Conservation (phyloP, 768 basidiomycete species). For the Leucocoprinus sp. region DNA sequence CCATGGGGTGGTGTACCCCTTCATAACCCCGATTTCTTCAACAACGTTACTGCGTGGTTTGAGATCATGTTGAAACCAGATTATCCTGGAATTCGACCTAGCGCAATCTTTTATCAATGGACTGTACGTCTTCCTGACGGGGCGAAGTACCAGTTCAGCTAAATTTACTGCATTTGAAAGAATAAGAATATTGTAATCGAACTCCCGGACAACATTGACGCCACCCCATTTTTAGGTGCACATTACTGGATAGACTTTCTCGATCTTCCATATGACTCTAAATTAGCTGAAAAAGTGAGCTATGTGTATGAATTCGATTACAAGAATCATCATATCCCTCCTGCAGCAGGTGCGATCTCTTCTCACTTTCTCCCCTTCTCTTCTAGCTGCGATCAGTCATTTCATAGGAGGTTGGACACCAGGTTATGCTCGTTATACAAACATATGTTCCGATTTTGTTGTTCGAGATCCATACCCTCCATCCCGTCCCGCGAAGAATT, state of each 20-base stretch:
- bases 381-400: background rate
- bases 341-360: constrained; percentile 9
- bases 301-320: constrained; percentile 27
- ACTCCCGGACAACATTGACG: constrained; percentile 19
- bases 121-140: constrained; percentile 18
- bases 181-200: constrained; percentile 24
- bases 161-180: too few species aligned
- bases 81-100: constrained; percentile 19
- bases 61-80: constrained; percentile 25
- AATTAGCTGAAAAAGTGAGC: constrained; percentile 13
- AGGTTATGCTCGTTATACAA: constrained; percentile 12
- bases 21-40: constrained; percentile 16
- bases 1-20: constrained; percentile 21
- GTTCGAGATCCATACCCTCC: constrained; percentile 20
- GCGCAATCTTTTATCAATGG: constrained; percentile 22
- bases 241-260: constrained; percentile 20
- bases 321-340: constrained; percentile 19
- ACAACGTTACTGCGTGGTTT: constrained; percentile 27
- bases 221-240: constrained; percentile 20
- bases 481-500: constrained; percentile 16
- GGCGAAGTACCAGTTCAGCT: background rate
- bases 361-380: background rate
- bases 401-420: constrained; percentile 12
- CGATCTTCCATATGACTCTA: constrained; percentile 13
- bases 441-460: constrained; percentile 16